These are phyloP conservation scores for Penicillium sp. DNA, from an alignment of 2,329 filamentous ascomycete species.

Conservation along the genomic window DNA sequence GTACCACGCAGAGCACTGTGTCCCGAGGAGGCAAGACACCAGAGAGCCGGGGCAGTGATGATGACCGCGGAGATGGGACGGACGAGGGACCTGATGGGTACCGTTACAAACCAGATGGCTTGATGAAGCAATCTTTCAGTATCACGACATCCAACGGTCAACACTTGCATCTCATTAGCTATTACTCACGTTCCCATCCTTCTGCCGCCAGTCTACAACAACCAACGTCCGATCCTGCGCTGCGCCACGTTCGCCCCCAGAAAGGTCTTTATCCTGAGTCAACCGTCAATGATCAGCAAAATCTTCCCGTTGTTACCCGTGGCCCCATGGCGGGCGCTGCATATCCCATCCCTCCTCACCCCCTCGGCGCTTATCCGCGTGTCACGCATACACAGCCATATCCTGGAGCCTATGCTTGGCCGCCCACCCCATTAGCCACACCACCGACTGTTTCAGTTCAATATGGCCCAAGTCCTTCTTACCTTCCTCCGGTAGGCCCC, in stretches of 20 bases:
- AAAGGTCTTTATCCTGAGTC: slow-evolving; percentile 98
- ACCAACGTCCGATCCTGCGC: slow-evolving; percentile 72
- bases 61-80: slow-evolving; percentile 66
- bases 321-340: slow-evolving; percentile 60
- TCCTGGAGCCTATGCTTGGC: slow-evolving; percentile 43
- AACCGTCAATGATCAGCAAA: slow-evolving; percentile 78
- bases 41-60: slow-evolving; percentile 78
- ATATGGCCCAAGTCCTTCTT: slow-evolving; percentile 31
- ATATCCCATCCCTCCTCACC: slow-evolving; percentile 52
- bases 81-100: slow-evolving; percentile 82
- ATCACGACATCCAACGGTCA: slow-evolving; percentile 89
- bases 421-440: slow-evolving; percentile 45
- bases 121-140: slow-evolving; percentile 99
- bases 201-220: slow-evolving; percentile 70
- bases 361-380: slow-evolving; percentile 54
- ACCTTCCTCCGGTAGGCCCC: slow-evolving; percentile 36
- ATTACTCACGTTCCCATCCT: slow-evolving; percentile 79
- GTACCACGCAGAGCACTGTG: slow-evolving; percentile 58
- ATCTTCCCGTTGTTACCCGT: slow-evolving; percentile 74
- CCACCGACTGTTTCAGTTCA: slow-evolving; percentile 39
- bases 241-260: slow-evolving; percentile 77
- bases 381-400: slow-evolving; percentile 42
- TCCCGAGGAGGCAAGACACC: slow-evolving; percentile 69
- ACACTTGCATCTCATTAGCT: slow-evolving; percentile 95
- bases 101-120: slow-evolving; percentile 88